phyloP scores from a whole-genome alignment of 2,329 filamentous ascomycete genomes.

The Phaeosphaeria sp. region DNA sequence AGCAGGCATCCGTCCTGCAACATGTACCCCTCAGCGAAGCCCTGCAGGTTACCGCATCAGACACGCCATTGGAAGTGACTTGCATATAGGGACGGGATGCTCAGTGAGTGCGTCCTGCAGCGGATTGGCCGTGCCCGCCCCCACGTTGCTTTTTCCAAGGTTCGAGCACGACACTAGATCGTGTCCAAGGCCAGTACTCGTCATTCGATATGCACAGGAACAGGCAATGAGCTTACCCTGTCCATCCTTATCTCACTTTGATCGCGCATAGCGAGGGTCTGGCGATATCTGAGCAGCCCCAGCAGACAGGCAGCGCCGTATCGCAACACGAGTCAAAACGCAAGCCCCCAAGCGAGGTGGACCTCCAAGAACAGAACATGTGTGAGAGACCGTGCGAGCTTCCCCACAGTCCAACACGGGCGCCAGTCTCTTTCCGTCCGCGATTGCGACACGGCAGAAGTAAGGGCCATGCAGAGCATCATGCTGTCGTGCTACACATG shows the following conservation, averaged over 20 bases:
- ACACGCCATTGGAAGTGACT: constrained; percentile 36
- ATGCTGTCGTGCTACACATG: neutral
- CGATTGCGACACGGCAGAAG: constrained; percentile 26
- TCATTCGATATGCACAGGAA: constrained; percentile 35
- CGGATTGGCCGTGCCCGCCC: constrained; percentile 24
- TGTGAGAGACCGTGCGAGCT: constrained; percentile 14
- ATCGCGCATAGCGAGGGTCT: constrained; percentile 4
- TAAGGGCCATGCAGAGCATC: neutral
- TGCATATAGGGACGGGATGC: constrained; percentile 24
- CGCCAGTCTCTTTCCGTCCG: constrained; percentile 30
- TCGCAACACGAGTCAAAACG: constrained; percentile 9
- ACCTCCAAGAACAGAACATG: constrained; percentile 19
- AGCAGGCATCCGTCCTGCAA: constrained; percentile 21
- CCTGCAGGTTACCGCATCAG: constrained; percentile 18
- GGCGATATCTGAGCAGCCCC: neutral
- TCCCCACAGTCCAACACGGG: constrained; percentile 26
- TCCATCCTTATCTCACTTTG: constrained; percentile 15
- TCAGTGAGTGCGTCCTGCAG: constrained; percentile 7
- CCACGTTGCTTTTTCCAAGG: constrained; percentile 37
- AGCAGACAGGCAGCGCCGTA: constrained; percentile 1
- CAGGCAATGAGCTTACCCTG: constrained; percentile 19
- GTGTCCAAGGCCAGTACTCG: constrained; percentile 13
- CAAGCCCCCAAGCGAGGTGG: constrained; percentile 9
- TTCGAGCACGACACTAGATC: constrained; percentile 15
- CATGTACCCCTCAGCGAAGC: constrained; percentile 19